phyloP scores from a whole-genome alignment of 148 eudicot species.

The Camellia japonica region DNA sequence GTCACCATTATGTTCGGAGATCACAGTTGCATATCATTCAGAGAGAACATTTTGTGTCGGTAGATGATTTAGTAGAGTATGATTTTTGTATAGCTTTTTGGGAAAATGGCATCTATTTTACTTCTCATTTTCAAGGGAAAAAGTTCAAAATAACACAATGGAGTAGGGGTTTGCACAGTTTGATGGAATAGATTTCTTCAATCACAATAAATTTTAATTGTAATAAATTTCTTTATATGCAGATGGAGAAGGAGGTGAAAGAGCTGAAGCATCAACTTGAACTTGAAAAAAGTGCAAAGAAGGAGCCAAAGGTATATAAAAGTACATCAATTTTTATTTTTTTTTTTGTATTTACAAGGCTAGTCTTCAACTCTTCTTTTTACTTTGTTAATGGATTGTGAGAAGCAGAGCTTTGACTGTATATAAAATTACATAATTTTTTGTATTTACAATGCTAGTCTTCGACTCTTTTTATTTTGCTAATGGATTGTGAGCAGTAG shows the following conservation, averaged over 20 bases:
- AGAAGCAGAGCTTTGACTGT: neutral
- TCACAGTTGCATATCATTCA: neutral
- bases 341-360: constrained; percentile 7
- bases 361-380: neutral
- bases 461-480: neutral
- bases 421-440: neutral
- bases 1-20: neutral
- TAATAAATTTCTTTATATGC: constrained; percentile 9
- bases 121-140: neutral
- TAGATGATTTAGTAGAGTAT: neutral
- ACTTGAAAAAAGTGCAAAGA: constrained; percentile 61
- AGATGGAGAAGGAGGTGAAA: constrained; percentile 88
- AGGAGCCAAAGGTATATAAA: constrained; percentile 63
- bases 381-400: constrained; percentile 2
- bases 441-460: constrained; percentile 11
- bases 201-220: neutral
- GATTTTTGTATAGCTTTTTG: neutral
- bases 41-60: too few relatives aligned
- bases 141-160: neutral
- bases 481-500: constrained; percentile 7
- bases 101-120: neutral
- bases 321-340: neutral
- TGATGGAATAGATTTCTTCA: neutral
- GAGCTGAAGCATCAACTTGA: constrained; percentile 89
- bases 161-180: neutral